Evolutionary conservation across 75 land plant species (phyloP), one percentile per base, ranked within the genome.

Genomic region (Ceratopteris richardii): DNA sequence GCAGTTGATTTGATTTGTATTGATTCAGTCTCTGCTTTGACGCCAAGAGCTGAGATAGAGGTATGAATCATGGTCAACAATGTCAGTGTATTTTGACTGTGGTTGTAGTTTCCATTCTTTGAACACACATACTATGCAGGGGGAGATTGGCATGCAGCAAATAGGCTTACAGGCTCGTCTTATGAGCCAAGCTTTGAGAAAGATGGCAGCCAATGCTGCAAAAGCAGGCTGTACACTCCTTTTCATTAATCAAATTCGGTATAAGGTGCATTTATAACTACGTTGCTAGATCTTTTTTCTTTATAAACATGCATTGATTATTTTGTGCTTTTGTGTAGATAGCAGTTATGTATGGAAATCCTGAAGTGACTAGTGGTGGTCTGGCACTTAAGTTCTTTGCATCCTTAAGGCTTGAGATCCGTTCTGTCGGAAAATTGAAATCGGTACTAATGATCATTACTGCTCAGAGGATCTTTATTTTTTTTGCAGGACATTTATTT

Each of bases 301-400:
- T 33, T n/a, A n/a, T n/a, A n/a, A n/a, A n/a, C n/a, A n/a, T n/a
- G n/a, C n/a, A n/a, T n/a, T n/a, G n/a, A n/a, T n/a, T n/a, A n/a
- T n/a, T n/a, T n/a, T n/a, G 37, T 33, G 3, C 9, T 33, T 4
- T 33, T 3, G 46, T 29, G 19, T 63, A 90, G 96, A 77, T 90
- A 73, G 96, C 88, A 47, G 93, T 91, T 0, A 88, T 77, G 67
- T 91, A 87, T 76, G 97, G 97, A 50, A 91, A 85, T 66, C 93
- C 97, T 46, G 97, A 91, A 73, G 92, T 91, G 19, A 91, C 97
- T 29, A 91, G 97, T 73, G 97, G 97, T 56, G 97, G 97, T n/a
- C 76, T 91, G 63, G 97, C 97, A 54, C 73, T 91, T 30, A 91
- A 91, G 66, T 91, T 91, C 67, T 91, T 91, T 75, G 97, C 97